Percentiles rank a stretch among this genome's conserved stretches.
Evolutionary conservation across 75 land plant genomes (phyloP).

Genomic region (Selaginella tamariscina): DNA sequence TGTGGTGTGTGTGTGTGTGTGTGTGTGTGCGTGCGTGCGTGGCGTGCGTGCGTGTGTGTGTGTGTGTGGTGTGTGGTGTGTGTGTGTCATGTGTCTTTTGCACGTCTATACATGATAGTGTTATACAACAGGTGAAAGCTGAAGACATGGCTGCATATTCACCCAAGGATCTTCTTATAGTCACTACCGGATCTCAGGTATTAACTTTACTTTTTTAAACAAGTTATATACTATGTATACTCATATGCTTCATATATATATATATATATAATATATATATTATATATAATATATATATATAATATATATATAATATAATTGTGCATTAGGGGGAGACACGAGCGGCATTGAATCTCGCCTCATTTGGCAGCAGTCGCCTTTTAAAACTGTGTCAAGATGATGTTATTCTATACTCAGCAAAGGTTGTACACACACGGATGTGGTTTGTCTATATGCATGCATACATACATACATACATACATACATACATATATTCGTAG

Average conservation of each 20-base stretch:
- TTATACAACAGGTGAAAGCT: constrained; percentile 60
- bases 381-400: constrained; percentile 85
- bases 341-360: constrained; percentile 94
- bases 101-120: neutral
- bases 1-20: too few relatives aligned
- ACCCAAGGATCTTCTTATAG: constrained; percentile 85
- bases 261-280: neutral
- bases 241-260: neutral
- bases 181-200: constrained; percentile 98
- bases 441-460: neutral
- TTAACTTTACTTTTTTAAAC: neutral
- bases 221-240: neutral
- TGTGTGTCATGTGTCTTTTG: neutral
- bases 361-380: constrained; percentile 75
- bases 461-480: neutral
- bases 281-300: neutral
- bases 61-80: too few relatives aligned
- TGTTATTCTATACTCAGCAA: constrained; percentile 81
- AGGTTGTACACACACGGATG: constrained; percentile 33
- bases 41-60: too few relatives aligned
- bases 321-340: constrained; percentile 84
- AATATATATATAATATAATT: neutral
- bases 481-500: neutral
- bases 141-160: constrained; percentile 95
- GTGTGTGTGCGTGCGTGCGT: too few relatives aligned